Base-by-base conservation (phyloP, 805 yeast genomes). In the Candida peoriensis region DNA sequence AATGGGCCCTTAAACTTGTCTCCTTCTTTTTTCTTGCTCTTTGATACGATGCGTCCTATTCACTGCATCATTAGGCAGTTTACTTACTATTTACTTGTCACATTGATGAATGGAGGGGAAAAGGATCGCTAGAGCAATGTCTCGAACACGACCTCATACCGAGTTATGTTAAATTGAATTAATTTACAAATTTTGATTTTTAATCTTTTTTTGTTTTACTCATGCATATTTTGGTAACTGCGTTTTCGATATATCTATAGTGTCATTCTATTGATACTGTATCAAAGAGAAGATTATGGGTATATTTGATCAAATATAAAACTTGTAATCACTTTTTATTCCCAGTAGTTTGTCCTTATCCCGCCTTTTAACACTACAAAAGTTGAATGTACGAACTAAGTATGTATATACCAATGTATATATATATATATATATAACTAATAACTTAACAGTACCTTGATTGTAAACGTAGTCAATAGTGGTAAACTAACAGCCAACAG, bases 21-120 rank as follows among this genome's bases (percentile, higher is more conserved):
- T 30, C 24, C 22, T 26, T 19, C 7, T 22, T n/a, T 33, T 38
- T 42, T 44, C 37, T 45, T 24, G 39, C 41, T 44, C 56, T 44
- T 48, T 48, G 66, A 63, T 61, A 63, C 66, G 64, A 60, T 51
- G 68, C 66, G 54, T 52, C 58, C 68, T 60, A 63, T 63, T 62
- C 67, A 63, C 68, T 63, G 68, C 66, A 58, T 62, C 63, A 51
- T 49, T 51, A 54, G 36, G n/a, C n/a, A n/a, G n/a, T n/a, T n/a
- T n/a, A n/a, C n/a, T n/a, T n/a, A n/a, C n/a, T n/a, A n/a, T n/a
- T n/a, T n/a, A n/a, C 40, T 42, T 41, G 42, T 26, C 22, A 39
- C 28, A 46, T 62, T 60, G 60, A 47, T 52, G 64, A 61, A 44
- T 58, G 67, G 68, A 63, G 68, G 68, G 68, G 68, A 63, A 63